Conservation (phyloP, 2,329 filamentous ascomycete genomes). For the Aspergillus calidoustus region DNA sequence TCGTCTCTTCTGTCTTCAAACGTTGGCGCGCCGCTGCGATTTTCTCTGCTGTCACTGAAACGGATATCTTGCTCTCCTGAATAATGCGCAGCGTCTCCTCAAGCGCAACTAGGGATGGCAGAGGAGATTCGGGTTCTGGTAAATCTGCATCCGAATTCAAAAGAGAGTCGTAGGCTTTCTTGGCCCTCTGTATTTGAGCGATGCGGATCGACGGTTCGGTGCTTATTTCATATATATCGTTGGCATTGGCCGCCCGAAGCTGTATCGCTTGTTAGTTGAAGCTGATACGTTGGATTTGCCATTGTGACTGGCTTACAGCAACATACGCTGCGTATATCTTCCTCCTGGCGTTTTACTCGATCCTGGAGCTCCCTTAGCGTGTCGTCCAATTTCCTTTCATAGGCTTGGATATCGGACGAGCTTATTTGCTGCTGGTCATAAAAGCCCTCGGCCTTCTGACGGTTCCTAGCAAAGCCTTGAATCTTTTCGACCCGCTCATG, state of each 20-base stretch:
- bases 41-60: slow-evolving; percentile 51
- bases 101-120: slow-evolving; percentile 73
- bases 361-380: slow-evolving; percentile 70
- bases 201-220: slow-evolving; percentile 40
- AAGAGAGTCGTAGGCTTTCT: slow-evolving; percentile 68
- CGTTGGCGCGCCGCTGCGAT: slow-evolving; percentile 44
- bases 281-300: background rate
- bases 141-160: slow-evolving; percentile 67
- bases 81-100: slow-evolving; percentile 69
- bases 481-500: slow-evolving; percentile 40
- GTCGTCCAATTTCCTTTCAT: slow-evolving; percentile 58
- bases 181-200: slow-evolving; percentile 59
- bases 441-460: slow-evolving; percentile 40
- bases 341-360: slow-evolving; percentile 53
- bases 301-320: background rate
- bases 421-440: slow-evolving; percentile 34
- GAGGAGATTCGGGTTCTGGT: slow-evolving; percentile 67
- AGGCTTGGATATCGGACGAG: slow-evolving; percentile 35
- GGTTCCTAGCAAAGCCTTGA: slow-evolving; percentile 40
- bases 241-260: slow-evolving; percentile 39
- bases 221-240: slow-evolving; percentile 36
- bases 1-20: slow-evolving; percentile 51
- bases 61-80: slow-evolving; percentile 65
- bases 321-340: slow-evolving; percentile 51
- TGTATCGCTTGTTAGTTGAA: slow-evolving; percentile 27